Evolutionary conservation across 2,329 filamentous ascomycete genomes (phyloP).

Genomic region (Aspergillus sp.): DNA sequence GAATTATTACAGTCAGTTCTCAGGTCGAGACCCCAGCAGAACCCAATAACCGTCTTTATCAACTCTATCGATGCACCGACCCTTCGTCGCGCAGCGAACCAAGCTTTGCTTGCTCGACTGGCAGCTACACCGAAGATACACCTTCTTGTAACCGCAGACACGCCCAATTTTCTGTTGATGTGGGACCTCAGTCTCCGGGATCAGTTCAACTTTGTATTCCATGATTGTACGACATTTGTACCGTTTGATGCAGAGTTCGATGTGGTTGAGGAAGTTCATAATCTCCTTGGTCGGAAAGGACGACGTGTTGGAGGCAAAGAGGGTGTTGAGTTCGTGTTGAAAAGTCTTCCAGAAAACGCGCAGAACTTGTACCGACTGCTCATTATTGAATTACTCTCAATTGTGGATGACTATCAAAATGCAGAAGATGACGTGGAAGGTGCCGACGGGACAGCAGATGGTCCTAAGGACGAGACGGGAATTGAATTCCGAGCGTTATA

Average conservation of each 20-base stretch:
- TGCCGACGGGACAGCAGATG: slow-evolving; percentile 29
- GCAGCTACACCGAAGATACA: slow-evolving; percentile 70
- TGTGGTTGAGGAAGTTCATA: slow-evolving; percentile 85
- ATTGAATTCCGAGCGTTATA: slow-evolving; percentile 91
- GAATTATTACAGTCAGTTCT: slow-evolving; percentile 65
- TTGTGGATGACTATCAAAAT: slow-evolving; percentile 55
- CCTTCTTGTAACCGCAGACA: slow-evolving; percentile 79
- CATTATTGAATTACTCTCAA: slow-evolving; percentile 76
- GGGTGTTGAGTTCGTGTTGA: slow-evolving; percentile 86
- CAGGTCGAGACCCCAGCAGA: slow-evolving; percentile 42
- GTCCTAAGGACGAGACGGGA: slow-evolving; percentile 51
- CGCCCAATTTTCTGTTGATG: slow-evolving; percentile 79
- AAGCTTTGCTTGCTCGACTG: slow-evolving; percentile 73
- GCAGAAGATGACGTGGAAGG: slow-evolving; percentile 52
- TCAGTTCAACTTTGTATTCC: slow-evolving; percentile 82
- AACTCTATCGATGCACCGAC: slow-evolving; percentile 83
- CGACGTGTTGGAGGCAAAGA: slow-evolving; percentile 83
- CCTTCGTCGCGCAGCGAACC: slow-evolving; percentile 68
- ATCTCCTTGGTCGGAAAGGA: slow-evolving; percentile 77
- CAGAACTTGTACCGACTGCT: slow-evolving; percentile 82
- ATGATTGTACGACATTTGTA: slow-evolving; percentile 89
- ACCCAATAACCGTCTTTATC: slow-evolving; percentile 66
- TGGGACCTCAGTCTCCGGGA: slow-evolving; percentile 88
- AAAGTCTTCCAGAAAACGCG: slow-evolving; percentile 88
- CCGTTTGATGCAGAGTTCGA: slow-evolving; percentile 74